These are phyloP conservation scores for Pistacia integerrima DNA, from an alignment of 345 rosid genomes.

Conservation along the genomic window DNA sequence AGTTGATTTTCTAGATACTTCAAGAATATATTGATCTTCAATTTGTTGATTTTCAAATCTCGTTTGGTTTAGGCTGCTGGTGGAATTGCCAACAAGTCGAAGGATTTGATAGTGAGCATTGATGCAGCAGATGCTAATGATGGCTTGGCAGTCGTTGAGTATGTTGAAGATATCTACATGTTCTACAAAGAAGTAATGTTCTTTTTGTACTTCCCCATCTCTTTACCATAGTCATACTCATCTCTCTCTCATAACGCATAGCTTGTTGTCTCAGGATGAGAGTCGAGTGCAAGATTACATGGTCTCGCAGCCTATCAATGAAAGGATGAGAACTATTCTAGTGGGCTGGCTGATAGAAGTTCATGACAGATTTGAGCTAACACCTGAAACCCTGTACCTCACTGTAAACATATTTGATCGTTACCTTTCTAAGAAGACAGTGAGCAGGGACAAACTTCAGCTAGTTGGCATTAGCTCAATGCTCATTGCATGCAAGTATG, in stretches of 20 bases:
- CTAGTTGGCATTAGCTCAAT: constrained; percentile 76
- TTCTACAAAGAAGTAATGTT: constrained; percentile 22
- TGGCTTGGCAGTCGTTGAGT: constrained; percentile 17
- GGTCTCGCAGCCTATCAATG: constrained; percentile 17
- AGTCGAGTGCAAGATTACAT: constrained; percentile 22
- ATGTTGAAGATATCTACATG: constrained; percentile 18
- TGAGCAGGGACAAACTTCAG: constrained; percentile 71
- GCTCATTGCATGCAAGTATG: constrained; percentile 93
- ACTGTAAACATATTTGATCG: constrained; percentile 78
- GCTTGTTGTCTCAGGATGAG: constrained; percentile 2
- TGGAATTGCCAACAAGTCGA: constrained; percentile 6
- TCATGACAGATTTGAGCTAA: constrained; percentile 73
- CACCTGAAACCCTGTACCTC: constrained; percentile 83
- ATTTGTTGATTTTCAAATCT: not conserved
- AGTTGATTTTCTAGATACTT: not conserved
- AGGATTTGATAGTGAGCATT: constrained; percentile 14
- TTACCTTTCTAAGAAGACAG: constrained; percentile 62
- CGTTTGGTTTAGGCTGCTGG: constrained; percentile 9
- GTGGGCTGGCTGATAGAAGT: constrained; percentile 40
- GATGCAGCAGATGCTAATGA: constrained; percentile 9
- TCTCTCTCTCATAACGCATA: not conserved
- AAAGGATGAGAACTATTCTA: not conserved
- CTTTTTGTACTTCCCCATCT: not conserved
- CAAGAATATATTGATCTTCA: not conserved
- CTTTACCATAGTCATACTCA: not conserved